phyloP scores from a whole-genome alignment of 768 basidiomycete species.

The Mycena pura region DNA sequence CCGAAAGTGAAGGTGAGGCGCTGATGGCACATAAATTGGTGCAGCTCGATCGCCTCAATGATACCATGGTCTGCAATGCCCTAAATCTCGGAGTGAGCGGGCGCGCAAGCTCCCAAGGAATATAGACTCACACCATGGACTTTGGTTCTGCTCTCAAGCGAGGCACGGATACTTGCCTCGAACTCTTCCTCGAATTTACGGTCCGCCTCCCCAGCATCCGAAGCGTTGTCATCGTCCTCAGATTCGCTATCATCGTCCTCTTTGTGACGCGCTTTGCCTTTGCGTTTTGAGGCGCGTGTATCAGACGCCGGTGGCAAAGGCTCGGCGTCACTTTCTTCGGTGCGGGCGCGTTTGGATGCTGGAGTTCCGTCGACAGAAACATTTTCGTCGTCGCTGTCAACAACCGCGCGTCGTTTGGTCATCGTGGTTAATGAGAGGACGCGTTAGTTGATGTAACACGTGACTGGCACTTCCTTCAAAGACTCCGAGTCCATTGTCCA shows the following conservation, averaged over 20 bases:
- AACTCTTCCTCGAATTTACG: constrained; percentile 69
- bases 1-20: constrained; percentile 85
- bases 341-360: constrained; percentile 51
- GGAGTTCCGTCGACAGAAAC: constrained; percentile 37
- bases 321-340: constrained; percentile 44
- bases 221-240: constrained; percentile 40
- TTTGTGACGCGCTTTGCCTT: constrained; percentile 40
- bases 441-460: constrained; percentile 7
- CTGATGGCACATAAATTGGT: constrained; percentile 97
- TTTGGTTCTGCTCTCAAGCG: constrained; percentile 55
- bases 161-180: constrained; percentile 60
- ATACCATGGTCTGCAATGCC: constrained; percentile 86
- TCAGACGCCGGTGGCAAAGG: constrained; percentile 28
- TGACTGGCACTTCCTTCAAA: background rate
- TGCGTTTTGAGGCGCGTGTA: constrained; percentile 35
- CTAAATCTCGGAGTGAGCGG: constrained; percentile 45
- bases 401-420: constrained; percentile 59
- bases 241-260: constrained; percentile 40
- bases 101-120: background rate
- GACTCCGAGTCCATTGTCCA: background rate
- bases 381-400: constrained; percentile 51
- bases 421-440: constrained; percentile 38
- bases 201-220: constrained; percentile 63
- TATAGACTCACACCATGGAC: constrained; percentile 56
- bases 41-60: constrained; percentile 84